These are phyloP conservation scores for Paramecium caudatum DNA, from an alignment of 73 alveolate genomes.

Conservation along the genomic window DNA sequence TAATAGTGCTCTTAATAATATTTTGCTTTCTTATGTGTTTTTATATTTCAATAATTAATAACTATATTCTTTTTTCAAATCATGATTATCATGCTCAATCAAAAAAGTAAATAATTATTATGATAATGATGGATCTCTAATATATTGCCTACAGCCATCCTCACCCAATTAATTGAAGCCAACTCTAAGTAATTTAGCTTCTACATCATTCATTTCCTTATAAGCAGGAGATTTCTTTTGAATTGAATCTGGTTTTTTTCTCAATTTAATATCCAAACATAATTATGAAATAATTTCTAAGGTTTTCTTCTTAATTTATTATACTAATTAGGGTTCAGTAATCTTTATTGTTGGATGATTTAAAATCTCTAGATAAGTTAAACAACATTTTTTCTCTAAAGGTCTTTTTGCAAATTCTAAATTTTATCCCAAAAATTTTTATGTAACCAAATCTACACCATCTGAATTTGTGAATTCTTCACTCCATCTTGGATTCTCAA, in stretches of 20 bases:
- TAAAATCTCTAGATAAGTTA: constrained; percentile 55
- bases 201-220: constrained; percentile 45
- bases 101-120: neutral
- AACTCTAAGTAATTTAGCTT: neutral
- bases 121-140: neutral
- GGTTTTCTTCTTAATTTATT: constrained; percentile 5
- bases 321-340: neutral
- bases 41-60: neutral
- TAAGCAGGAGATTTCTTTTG: neutral
- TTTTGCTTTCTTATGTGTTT: neutral
- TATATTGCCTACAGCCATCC: neutral
- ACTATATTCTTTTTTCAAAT: constrained; percentile 27
- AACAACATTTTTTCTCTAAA: constrained; percentile 29
- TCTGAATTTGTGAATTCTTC: constrained; percentile 4
- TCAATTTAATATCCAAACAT: neutral
- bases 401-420: constrained; percentile 22
- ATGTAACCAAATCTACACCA: constrained; percentile 32
- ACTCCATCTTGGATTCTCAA: constrained; percentile 36
- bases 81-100: constrained; percentile 51
- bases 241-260: neutral
- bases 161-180: neutral
- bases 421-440: constrained; percentile 16
- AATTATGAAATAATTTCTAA: neutral
- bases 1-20: neutral
- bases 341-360: neutral